Conservation (phyloP, 805 yeast species). For the Kodamaea leandrae region DNA sequence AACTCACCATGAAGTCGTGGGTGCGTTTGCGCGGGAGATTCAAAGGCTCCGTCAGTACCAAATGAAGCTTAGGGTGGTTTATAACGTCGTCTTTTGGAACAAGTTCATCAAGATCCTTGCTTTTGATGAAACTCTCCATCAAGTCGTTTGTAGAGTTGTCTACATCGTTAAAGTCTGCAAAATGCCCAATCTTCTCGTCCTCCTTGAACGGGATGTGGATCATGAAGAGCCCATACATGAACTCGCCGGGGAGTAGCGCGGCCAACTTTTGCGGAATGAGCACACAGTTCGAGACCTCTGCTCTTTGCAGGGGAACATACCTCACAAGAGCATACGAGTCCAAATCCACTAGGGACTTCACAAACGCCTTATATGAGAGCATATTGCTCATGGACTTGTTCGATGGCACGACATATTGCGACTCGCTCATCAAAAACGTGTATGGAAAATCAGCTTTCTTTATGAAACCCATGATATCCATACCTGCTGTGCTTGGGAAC, state of each 20-base stretch:
- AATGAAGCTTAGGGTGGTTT: conserved; percentile 16
- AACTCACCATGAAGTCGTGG: conserved; percentile 19
- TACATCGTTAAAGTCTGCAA: conserved; percentile 29
- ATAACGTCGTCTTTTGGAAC: conserved; percentile 7
- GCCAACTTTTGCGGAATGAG: conserved; percentile 44
- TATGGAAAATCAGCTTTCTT: conserved; percentile 48
- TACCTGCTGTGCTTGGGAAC: conserved; percentile 46
- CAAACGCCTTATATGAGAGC: conserved; percentile 37
- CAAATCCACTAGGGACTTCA: conserved; percentile 47
- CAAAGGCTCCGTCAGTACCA: conserved; percentile 16
- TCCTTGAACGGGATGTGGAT: conserved; percentile 69
- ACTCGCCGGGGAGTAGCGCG: conserved; percentile 2
- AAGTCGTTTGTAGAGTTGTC: conserved; percentile 15
- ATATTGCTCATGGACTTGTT: conserved; percentile 30
- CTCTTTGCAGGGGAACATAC: conserved; percentile 49
- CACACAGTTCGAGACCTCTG: conserved; percentile 51
- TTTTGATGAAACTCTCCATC: conserved; percentile 33
- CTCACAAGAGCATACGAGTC: conserved; percentile 59
- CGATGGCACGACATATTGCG: conserved; percentile 52
- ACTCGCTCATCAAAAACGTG: conserved; percentile 57
- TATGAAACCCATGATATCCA: conserved; percentile 66
- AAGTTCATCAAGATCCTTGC: conserved; percentile 23
- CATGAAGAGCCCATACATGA: conserved; percentile 44
- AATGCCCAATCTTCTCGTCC: conserved; percentile 63
- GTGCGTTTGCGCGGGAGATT: conserved; percentile 14